Evolutionary conservation across 225 moss, liverwort and hornwort genomes (phyloP).

Genomic region (Takakia lepidozioides): DNA sequence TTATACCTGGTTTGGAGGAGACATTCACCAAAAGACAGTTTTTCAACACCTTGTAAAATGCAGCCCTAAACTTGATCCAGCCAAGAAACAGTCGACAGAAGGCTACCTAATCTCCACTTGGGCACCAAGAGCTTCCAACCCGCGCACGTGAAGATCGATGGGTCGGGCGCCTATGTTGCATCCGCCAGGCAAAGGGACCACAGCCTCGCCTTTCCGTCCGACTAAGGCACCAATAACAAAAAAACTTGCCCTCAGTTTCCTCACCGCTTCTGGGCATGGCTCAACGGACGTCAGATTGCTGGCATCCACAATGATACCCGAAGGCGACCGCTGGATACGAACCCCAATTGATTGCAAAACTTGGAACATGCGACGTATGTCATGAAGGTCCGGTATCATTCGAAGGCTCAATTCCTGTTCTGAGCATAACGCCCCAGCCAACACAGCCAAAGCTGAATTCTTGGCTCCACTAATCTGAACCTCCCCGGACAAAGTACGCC

Average conservation of each 20-base stretch:
- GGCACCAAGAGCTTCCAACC: conserved; percentile 85
- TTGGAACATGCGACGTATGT: conserved; percentile 84
- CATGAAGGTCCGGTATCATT: conserved; percentile 88
- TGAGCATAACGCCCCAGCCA: conserved; percentile 78
- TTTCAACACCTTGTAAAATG: too few species aligned
- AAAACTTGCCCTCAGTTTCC: conserved; percentile 85
- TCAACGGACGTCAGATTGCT: conserved; percentile 67
- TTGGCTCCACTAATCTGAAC: conserved; percentile 78
- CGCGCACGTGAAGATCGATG: conserved; percentile 91
- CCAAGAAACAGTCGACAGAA: too few species aligned
- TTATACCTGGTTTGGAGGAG: too few species aligned
- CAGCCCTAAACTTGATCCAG: too few species aligned
- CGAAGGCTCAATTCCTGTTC: conserved; percentile 60
- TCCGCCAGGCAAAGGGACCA: conserved; percentile 87
- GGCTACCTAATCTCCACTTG: conserved; percentile 67
- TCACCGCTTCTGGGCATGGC: conserved; percentile 71
- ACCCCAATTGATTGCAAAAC: conserved; percentile 84
- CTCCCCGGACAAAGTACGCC: conserved; percentile 64
- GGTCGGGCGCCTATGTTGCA: conserved; percentile 96
- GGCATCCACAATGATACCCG: conserved; percentile 56
- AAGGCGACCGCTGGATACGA: conserved; percentile 30
- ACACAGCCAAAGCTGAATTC: conserved; percentile 82
- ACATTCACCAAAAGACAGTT: too few species aligned
- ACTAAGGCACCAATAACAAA: conserved; percentile 87
- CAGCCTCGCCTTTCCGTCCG: conserved; percentile 83